Evolutionary conservation across 192 early-diverging fungal genomes (phyloP).

Genomic region (Linnemannia exigua): DNA sequence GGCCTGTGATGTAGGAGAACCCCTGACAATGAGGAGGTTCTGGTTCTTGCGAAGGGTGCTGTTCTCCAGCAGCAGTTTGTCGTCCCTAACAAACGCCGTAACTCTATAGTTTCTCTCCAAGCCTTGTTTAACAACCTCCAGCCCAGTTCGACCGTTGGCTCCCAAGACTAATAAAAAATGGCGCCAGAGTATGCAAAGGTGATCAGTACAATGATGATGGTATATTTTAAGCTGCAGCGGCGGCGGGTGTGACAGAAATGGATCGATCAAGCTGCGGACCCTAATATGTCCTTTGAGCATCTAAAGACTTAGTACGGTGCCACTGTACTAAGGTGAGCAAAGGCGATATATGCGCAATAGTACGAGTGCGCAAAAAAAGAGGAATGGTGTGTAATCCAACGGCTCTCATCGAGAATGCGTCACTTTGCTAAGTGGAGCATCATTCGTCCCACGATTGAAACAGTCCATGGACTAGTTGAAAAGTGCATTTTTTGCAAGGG

Average conservation of each 20-base stretch:
- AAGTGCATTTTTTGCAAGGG: neutral
- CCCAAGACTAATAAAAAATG: conserved; percentile 43
- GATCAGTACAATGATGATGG: conserved; percentile 1
- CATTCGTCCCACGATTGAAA: neutral
- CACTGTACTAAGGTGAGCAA: neutral
- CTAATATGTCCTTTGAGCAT: neutral
- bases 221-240: neutral
- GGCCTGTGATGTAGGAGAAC: conserved; percentile 42
- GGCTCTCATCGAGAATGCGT: conserved; percentile 2
- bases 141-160: conserved; percentile 48
- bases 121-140: conserved; percentile 55
- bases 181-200: neutral
- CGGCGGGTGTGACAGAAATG: conserved; percentile 1
- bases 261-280: neutral
- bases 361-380: neutral
- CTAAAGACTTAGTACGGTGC: neutral
- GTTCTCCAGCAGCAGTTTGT: conserved; percentile 38
- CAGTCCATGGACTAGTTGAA: neutral
- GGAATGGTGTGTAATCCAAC: neutral
- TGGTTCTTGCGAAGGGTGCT: conserved; percentile 47
- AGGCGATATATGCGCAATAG: neutral
- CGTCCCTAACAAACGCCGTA: conserved; percentile 53
- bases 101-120: conserved; percentile 55
- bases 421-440: neutral
- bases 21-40: conserved; percentile 53